Evolutionary conservation across 2,329 filamentous ascomycete species (phyloP).

Genomic region (Dothideomycetes sp.): DNA sequence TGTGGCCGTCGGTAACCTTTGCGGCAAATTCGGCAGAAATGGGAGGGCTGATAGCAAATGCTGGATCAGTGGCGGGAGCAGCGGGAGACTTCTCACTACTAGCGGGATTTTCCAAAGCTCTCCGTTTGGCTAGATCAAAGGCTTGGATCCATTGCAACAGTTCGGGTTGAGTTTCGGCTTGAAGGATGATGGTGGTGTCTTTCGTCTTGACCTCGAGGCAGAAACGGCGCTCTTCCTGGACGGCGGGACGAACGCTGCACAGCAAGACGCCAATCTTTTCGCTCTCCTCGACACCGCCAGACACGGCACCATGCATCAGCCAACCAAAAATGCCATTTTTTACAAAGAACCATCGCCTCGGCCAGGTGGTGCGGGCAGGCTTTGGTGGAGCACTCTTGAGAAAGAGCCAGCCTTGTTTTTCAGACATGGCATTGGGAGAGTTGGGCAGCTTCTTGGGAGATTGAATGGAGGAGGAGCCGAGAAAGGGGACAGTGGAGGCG

Average conservation of each 20-base stretch:
- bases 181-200: constrained; percentile 75
- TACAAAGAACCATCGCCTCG: constrained; percentile 88
- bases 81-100: constrained; percentile 36
- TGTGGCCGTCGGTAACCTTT: constrained; percentile 58
- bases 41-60: constrained; percentile 85
- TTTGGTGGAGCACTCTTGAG: constrained; percentile 73
- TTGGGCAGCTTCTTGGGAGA: constrained; percentile 36
- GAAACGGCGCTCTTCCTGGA: constrained; percentile 86
- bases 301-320: constrained; percentile 69
- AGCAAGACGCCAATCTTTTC: constrained; percentile 92
- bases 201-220: constrained; percentile 99
- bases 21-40: constrained; percentile 85
- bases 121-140: constrained; percentile 89
- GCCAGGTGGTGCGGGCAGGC: constrained; percentile 80
- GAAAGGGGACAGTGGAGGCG: constrained; percentile 76
- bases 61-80: constrained; percentile 49
- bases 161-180: constrained; percentile 84
- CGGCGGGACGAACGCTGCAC: constrained; percentile 82
- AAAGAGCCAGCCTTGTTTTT: constrained; percentile 95
- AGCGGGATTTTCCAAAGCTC: constrained; percentile 65
- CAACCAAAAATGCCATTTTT: constrained; percentile 94
- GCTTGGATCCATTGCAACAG: constrained; percentile 91
- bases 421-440: constrained; percentile 32
- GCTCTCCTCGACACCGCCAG: constrained; percentile 80
- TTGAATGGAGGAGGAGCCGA: constrained; percentile 41